A percentile compares a stretch with the other conserved stretches of the same genome.
These are phyloP conservation scores for Kwoniella sp. DNA, from an alignment of 768 basidiomycete species.

Conservation along the genomic window DNA sequence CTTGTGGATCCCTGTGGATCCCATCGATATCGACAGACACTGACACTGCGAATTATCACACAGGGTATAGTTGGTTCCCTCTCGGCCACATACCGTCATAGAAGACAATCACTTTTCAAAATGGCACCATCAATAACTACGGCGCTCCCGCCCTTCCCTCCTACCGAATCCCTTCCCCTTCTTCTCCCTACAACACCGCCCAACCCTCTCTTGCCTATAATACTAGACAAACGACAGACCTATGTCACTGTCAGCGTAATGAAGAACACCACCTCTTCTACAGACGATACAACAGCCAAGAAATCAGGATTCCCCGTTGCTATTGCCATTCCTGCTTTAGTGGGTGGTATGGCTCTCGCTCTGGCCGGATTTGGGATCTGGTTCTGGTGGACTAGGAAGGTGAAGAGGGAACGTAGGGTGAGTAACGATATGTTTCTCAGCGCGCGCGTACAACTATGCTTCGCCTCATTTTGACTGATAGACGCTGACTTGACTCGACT, in stretches of 20 bases:
- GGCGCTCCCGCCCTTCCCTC: neutral
- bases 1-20: too few relatives aligned
- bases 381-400: constrained; percentile 27
- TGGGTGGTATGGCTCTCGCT: constrained; percentile 46
- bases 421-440: too few relatives aligned
- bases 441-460: too few relatives aligned
- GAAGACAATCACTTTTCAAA: neutral
- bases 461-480: neutral
- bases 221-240: constrained; percentile 13
- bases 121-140: constrained; percentile 14
- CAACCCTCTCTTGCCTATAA: neutral
- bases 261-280: constrained; percentile 2
- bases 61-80: too few relatives aligned
- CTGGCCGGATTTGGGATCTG: constrained; percentile 29
- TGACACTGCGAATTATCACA: too few relatives aligned
- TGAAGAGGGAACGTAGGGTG: constrained; percentile 32
- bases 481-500: too few relatives aligned
- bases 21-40: too few relatives aligned
- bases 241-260: constrained; percentile 16
- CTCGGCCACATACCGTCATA: too few relatives aligned
- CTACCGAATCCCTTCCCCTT: neutral
- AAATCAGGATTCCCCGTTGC: constrained; percentile 31
- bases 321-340: constrained; percentile 43
- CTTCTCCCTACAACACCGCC: constrained; percentile 11
- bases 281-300: neutral